phyloP scores from a whole-genome alignment of 1,284 basidiomycete genomes.

The Sanghuangporus weigelae region DNA sequence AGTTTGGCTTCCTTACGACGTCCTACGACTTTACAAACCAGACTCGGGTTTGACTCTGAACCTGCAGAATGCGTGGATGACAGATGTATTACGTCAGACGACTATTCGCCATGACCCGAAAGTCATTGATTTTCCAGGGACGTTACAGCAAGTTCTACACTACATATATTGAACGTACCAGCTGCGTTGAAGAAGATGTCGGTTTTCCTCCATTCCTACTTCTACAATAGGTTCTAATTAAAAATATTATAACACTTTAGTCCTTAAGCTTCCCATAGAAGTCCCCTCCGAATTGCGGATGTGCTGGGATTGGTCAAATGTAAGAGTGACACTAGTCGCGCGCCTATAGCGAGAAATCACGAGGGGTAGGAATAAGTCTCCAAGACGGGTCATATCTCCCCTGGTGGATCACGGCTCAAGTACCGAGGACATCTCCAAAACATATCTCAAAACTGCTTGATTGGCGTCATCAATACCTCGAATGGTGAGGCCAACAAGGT shows the following conservation, averaged over 20 bases:
- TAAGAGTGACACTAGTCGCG: conserved; percentile 60
- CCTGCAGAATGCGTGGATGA: conserved; percentile 64
- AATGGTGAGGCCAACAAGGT: conserved; percentile 96
- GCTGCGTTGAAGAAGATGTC: conserved; percentile 58
- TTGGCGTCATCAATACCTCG: conserved; percentile 94
- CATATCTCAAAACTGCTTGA: conserved; percentile 98
- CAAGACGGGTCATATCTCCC: conserved; percentile 73
- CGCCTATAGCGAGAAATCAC: conserved; percentile 65
- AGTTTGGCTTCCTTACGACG: no score
- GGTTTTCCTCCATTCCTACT: conserved; percentile 19
- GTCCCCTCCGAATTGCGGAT: conserved; percentile 56
- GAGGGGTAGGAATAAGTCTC: conserved; percentile 62
- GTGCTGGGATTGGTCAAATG: conserved; percentile 70
- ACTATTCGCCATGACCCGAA: conserved; percentile 44
- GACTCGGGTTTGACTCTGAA: neutral
- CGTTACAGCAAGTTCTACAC: conserved; percentile 52
- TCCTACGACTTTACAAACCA: no score
- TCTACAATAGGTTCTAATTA: neutral
- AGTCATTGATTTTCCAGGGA: conserved; percentile 35
- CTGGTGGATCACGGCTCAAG: conserved; percentile 98
- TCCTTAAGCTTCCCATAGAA: conserved; percentile 43
- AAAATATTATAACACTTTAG: no score
- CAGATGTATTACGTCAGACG: conserved; percentile 53
- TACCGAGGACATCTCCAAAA: conserved; percentile 99
- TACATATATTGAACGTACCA: conserved; percentile 53